Percentiles rank a stretch among this genome's conserved stretches.
phyloP scores from a whole-genome alignment of 805 yeast genomes.

The Priceomyces fermenticarens region DNA sequence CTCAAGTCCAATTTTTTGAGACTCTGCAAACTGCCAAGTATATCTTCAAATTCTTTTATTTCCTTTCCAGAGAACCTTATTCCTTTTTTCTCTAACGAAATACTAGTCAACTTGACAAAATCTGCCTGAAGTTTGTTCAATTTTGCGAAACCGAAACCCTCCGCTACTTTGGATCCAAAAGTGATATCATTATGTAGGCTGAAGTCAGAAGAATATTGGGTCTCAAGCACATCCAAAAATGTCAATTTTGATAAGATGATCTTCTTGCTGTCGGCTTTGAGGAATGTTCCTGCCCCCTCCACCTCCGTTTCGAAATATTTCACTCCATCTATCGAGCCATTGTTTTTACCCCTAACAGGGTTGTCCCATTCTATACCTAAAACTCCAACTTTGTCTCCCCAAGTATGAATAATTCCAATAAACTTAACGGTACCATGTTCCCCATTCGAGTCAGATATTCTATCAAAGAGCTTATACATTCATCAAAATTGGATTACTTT shows the following conservation, averaged over 20 bases:
- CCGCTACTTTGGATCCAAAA: conserved; percentile 57
- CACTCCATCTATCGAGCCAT: conserved; percentile 55
- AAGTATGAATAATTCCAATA: conserved; percentile 51
- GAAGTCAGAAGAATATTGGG: conserved; percentile 38
- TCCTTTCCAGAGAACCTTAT: conserved; percentile 21
- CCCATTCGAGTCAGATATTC: conserved; percentile 31
- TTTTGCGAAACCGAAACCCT: conserved; percentile 65
- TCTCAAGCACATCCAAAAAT: conserved; percentile 49
- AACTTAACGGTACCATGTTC: conserved; percentile 62
- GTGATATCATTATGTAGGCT: conserved; percentile 23
- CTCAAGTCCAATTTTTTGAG: conserved; percentile 53
- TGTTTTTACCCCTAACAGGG: conserved; percentile 63
- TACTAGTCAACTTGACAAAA: conserved; percentile 39
- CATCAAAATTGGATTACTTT: too few species aligned
- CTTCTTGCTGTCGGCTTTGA: conserved; percentile 43
- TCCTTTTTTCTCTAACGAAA: conserved; percentile 47
- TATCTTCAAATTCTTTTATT: neutral
- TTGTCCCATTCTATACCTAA: conserved; percentile 90
- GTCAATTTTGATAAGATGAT: conserved; percentile 21
- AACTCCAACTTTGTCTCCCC: conserved; percentile 55
- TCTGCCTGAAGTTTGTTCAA: conserved; percentile 47
- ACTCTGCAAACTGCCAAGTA: conserved; percentile 12
- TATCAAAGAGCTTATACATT: conserved; percentile 11
- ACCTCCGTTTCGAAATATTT: conserved; percentile 49
- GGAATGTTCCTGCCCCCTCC: conserved; percentile 58